Evolutionary conservation across 2,329 filamentous ascomycete genomes (phyloP).

Genomic region (Chaetomium globosum): DNA sequence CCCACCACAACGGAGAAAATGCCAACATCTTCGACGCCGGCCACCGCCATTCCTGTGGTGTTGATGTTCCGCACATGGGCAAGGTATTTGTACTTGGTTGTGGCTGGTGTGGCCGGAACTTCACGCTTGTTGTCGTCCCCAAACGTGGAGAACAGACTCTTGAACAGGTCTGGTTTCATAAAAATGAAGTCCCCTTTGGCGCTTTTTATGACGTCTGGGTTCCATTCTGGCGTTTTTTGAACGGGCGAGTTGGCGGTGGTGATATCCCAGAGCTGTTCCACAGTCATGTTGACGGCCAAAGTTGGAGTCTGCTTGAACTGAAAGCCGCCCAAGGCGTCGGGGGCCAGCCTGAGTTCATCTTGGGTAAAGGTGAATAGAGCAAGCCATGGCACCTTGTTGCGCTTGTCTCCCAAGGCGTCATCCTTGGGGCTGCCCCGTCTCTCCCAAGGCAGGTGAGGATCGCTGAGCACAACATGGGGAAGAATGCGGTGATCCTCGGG

Average conservation of each 20-base stretch:
- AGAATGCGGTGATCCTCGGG: conserved; percentile 42
- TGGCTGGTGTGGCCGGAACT: conserved; percentile 28
- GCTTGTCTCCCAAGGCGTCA: background rate
- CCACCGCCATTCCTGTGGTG: conserved; percentile 44
- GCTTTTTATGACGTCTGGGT: too few species aligned
- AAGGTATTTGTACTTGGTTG: conserved; percentile 39
- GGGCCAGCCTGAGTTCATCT: conserved; percentile 38
- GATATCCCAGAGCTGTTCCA: conserved; percentile 9
- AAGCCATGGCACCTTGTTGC: conserved; percentile 47
- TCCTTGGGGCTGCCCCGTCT: conserved; percentile 34
- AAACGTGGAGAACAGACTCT: conserved; percentile 34
- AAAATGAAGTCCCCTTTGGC: conserved; percentile 41
- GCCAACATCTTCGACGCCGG: conserved; percentile 39
- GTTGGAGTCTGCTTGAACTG: conserved; percentile 31
- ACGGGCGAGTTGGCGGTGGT: background rate
- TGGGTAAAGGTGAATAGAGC: conserved; percentile 44
- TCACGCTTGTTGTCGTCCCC: conserved; percentile 19
- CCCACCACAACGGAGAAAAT: conserved; percentile 44
- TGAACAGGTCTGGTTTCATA: conserved; percentile 22
- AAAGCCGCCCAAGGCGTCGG: conserved; percentile 30
- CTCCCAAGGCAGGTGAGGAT: conserved; percentile 51
- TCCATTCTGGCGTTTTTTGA: background rate
- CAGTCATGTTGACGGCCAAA: conserved; percentile 36
- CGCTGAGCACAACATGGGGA: conserved; percentile 50
- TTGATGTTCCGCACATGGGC: conserved; percentile 49